These are phyloP conservation scores for Theobroma grandiflorum DNA, from an alignment of 441 rosid species.

Conservation along the genomic window DNA sequence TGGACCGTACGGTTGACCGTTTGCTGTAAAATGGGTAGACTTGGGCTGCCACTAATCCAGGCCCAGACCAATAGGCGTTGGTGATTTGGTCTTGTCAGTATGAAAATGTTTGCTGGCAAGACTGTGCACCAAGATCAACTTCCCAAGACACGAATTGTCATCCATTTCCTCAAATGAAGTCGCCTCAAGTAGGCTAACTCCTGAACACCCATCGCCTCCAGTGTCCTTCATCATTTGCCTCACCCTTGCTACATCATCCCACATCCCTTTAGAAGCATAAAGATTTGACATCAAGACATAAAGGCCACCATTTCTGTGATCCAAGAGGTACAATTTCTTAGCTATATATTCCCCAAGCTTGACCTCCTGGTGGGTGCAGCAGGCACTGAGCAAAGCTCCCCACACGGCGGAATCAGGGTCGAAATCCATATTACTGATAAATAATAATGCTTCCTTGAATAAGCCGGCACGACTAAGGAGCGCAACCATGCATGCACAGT, in stretches of 20 bases:
- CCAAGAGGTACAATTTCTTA: conserved; percentile 71
- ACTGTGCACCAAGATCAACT: neutral
- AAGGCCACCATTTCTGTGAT: conserved; percentile 71
- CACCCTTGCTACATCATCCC: conserved; percentile 75
- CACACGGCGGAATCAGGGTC: conserved; percentile 82
- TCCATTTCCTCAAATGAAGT: conserved; percentile 16
- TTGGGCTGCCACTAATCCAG: neutral
- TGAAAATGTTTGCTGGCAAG: neutral
- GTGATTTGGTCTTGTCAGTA: conserved; percentile 3
- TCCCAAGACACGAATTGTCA: conserved; percentile 15
- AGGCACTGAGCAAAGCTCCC: conserved; percentile 79
- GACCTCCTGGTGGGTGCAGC: conserved; percentile 68
- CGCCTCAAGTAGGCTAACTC: conserved; percentile 63
- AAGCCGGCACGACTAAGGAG: conserved; percentile 70
- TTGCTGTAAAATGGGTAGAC: neutral
- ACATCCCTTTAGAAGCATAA: conserved; percentile 70
- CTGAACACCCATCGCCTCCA: conserved; percentile 79
- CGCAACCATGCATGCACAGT: conserved; percentile 73
- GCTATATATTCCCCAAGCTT: conserved; percentile 82
- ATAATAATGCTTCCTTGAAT: conserved; percentile 63
- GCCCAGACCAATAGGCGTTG: conserved; percentile 24
- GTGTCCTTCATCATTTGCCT: conserved; percentile 75
- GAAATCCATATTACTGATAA: conserved; percentile 51
- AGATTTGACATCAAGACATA: conserved; percentile 92
- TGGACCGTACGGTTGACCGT: neutral